These are phyloP conservation scores for Erodium moschatum DNA, from an alignment of 441 rosid species.

Conservation along the genomic window DNA sequence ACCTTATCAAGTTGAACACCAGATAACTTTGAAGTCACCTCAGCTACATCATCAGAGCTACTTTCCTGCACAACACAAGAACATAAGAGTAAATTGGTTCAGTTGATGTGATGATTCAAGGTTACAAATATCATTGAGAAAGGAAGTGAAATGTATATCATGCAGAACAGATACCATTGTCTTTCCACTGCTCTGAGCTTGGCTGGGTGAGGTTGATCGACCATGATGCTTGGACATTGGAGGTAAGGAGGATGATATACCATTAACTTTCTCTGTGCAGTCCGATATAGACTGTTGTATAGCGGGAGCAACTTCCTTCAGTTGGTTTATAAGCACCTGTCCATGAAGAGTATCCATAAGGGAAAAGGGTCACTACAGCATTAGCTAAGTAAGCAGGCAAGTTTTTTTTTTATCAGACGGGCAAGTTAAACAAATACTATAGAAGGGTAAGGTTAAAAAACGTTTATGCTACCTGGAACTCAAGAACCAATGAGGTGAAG, in stretches of 20 bases:
- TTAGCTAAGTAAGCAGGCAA: background rate
- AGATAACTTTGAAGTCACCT: slow-evolving; percentile 62
- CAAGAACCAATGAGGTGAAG: slow-evolving; percentile 8
- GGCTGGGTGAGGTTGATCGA: slow-evolving; percentile 52
- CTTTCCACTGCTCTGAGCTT: slow-evolving; percentile 75
- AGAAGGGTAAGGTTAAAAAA: background rate
- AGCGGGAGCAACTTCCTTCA: slow-evolving; percentile 88
- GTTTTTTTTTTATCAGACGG: too few relatives aligned
- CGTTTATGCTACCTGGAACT: slow-evolving; percentile 16
- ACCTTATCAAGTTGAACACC: slow-evolving; percentile 69
- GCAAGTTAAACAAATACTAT: background rate
- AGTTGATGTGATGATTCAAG: slow-evolving; percentile 3
- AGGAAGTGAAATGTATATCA: slow-evolving; percentile 6
- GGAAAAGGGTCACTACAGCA: slow-evolving; percentile 14
- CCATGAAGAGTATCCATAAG: slow-evolving; percentile 22
- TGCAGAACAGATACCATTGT: slow-evolving; percentile 38
- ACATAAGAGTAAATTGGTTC: slow-evolving; percentile 16
- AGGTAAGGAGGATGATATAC: slow-evolving; percentile 64
- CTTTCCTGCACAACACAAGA: slow-evolving; percentile 48
- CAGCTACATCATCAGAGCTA: slow-evolving; percentile 56
- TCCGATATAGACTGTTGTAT: slow-evolving; percentile 81
- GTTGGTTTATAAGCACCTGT: slow-evolving; percentile 91
- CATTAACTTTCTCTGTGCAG: slow-evolving; percentile 69
- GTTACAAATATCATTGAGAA: slow-evolving; percentile 1
- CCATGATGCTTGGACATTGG: slow-evolving; percentile 48